Evolutionary conservation across 495 filamentous ascomycete genomes (phyloP).

Genomic region (Oidiodendron maius): DNA sequence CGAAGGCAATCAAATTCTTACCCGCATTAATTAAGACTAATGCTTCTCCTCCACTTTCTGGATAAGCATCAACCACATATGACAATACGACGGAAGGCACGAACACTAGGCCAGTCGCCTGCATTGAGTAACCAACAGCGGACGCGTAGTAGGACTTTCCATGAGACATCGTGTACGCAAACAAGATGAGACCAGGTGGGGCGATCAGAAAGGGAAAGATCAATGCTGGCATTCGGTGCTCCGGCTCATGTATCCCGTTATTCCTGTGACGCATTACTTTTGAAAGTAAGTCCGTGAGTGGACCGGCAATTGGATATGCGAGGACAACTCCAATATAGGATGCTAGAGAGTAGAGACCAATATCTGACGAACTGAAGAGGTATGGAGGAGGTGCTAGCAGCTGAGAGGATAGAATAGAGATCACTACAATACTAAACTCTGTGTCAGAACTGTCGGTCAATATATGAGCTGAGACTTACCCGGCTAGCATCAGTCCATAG

Average conservation of each 20-base stretch:
- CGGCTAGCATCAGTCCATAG: conserved; percentile 33
- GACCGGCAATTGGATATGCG: conserved; percentile 41
- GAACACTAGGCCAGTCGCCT: conserved; percentile 46
- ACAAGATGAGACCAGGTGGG: conserved; percentile 51
- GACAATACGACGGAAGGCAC: conserved; percentile 46
- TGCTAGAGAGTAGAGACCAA: conserved; percentile 42
- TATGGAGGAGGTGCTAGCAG: conserved; percentile 47
- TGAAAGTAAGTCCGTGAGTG: conserved; percentile 38
- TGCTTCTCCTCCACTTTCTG: conserved; percentile 38
- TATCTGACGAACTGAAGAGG: conserved; percentile 41
- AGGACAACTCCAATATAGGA: conserved; percentile 27
- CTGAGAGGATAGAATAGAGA: conserved; percentile 40
- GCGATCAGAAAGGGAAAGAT: conserved; percentile 37
- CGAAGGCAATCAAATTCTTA: conserved; percentile 37
- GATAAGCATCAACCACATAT: conserved; percentile 48
- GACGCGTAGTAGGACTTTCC: conserved; percentile 43
- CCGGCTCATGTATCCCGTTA: conserved; percentile 47
- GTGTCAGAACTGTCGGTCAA: conserved; percentile 18
- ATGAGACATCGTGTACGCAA: conserved; percentile 48
- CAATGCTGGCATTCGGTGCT: conserved; percentile 47
- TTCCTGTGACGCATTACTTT: conserved; percentile 22
- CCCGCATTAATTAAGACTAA: conserved; percentile 29
- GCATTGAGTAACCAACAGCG: conserved; percentile 43
- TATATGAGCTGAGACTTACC: conserved; percentile 30
- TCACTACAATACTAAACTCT: conserved; percentile 43